phyloP scores from a whole-genome alignment of 1,284 basidiomycete species.

The Tilletia setariae region DNA sequence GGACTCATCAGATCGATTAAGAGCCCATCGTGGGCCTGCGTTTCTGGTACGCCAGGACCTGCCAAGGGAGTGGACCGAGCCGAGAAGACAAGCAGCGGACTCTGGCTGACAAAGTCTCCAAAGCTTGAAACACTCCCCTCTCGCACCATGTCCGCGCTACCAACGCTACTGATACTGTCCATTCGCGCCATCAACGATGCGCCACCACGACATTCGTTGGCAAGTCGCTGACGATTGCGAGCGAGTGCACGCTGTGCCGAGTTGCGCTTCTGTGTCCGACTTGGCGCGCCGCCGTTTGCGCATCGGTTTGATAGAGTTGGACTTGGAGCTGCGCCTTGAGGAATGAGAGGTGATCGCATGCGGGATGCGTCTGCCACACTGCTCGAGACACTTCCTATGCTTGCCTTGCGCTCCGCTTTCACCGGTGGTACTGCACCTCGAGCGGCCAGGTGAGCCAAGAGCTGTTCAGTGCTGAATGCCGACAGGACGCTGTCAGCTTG shows the following conservation, averaged over 20 bases:
- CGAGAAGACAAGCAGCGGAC: background rate
- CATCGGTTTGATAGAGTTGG: background rate
- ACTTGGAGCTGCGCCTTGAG: background rate
- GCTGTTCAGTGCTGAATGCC: slow-evolving; percentile 5
- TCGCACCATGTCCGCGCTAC: background rate
- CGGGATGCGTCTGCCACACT: background rate
- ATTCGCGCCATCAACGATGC: slow-evolving; percentile 3
- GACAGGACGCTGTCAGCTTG: slow-evolving; percentile 4
- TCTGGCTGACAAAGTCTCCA: background rate
- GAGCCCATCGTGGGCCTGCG: background rate
- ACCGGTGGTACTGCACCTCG: background rate
- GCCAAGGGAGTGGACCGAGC: background rate
- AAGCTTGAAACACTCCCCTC: background rate
- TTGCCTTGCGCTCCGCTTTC: background rate
- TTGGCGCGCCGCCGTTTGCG: too few relatives aligned
- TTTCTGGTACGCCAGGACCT: background rate
- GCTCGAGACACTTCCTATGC: background rate
- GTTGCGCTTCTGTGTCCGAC: background rate
- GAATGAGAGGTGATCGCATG: background rate
- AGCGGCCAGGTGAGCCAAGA: slow-evolving; percentile 3
- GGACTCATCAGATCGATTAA: background rate
- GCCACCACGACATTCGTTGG: background rate
- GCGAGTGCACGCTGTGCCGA: slow-evolving; percentile 8
- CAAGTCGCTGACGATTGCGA: background rate
- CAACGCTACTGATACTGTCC: slow-evolving; percentile 3